Evolutionary conservation across 805 yeast species (phyloP).

Genomic region (Candida qinlingensis): DNA sequence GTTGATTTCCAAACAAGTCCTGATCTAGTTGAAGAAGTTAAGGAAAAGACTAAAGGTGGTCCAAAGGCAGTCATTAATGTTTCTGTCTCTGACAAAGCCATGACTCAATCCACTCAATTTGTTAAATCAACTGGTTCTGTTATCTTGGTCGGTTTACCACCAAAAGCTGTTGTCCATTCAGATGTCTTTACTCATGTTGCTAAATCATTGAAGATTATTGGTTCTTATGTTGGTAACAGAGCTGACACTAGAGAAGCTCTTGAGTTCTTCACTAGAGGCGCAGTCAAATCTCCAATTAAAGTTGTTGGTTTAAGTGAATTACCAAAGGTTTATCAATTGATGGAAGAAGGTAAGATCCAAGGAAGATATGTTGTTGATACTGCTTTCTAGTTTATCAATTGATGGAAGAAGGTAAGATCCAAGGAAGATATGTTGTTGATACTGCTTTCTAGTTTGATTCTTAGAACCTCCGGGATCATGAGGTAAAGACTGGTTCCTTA

Average conservation of each 20-base stretch:
- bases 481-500: too few species aligned
- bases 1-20: conserved; percentile 51
- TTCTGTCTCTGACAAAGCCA: conserved; percentile 64
- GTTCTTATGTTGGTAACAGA: conserved; percentile 86
- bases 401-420: conserved; percentile 59
- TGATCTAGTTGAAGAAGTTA: conserved; percentile 49
- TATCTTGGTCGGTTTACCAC: conserved; percentile 71
- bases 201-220: conserved; percentile 62
- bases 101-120: conserved; percentile 51
- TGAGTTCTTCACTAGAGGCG: conserved; percentile 64
- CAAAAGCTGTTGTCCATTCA: conserved; percentile 63
- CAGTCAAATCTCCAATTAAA: conserved; percentile 58
- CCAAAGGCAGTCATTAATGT: conserved; percentile 68
- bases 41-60: conserved; percentile 59
- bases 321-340: conserved; percentile 46
- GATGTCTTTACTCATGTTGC: conserved; percentile 68
- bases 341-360: conserved; percentile 58
- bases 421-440: conserved; percentile 63
- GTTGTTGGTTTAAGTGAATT: conserved; percentile 51
- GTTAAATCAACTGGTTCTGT: conserved; percentile 64
- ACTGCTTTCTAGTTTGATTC: conserved; percentile 26
- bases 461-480: too few species aligned
- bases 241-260: conserved; percentile 76
- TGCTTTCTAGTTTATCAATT: conserved; percentile 31
- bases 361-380: conserved; percentile 65